These are phyloP conservation scores for Penicillium macrosclerotiorum DNA, from an alignment of 495 filamentous ascomycete genomes.

Conservation along the genomic window DNA sequence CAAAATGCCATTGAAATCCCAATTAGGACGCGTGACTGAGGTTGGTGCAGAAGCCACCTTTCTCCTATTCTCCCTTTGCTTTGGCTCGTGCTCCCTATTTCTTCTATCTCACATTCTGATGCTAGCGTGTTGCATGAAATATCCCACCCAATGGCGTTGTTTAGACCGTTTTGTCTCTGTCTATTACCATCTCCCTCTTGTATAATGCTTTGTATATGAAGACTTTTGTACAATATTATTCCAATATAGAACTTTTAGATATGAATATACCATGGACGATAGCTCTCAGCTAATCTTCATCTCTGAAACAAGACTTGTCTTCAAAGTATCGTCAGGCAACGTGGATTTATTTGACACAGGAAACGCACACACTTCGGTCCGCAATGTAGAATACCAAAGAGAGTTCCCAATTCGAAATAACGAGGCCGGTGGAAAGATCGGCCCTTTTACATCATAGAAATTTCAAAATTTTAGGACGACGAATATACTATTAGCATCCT, in stretches of 20 bases:
- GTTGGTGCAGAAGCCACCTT: neutral
- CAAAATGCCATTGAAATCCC: conserved; percentile 34
- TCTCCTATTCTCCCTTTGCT: neutral
- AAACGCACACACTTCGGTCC: no score
- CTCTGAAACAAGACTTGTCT: neutral
- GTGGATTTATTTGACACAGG: no score
- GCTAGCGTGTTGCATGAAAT: conserved; percentile 23
- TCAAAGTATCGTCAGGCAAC: no score
- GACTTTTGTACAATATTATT: conserved; percentile 2
- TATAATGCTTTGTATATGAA: conserved; percentile 11
- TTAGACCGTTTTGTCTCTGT: conserved; percentile 8
- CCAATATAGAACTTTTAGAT: conserved; percentile 1
- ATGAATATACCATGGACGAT: no score
- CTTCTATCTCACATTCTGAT: conserved; percentile 5
- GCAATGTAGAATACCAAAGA: no score
- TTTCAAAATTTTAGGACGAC: no score
- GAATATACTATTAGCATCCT: no score
- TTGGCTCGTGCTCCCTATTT: neutral
- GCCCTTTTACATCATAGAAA: no score
- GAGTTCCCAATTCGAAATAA: no score
- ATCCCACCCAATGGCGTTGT: conserved; percentile 15
- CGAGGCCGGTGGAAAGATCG: no score
- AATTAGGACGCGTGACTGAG: conserved; percentile 1
- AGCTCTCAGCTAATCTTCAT: no score
- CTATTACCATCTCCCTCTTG: neutral